These are phyloP conservation scores for Fistulinella staudtii DNA, from an alignment of 1,284 basidiomycete species.

Conservation along the genomic window DNA sequence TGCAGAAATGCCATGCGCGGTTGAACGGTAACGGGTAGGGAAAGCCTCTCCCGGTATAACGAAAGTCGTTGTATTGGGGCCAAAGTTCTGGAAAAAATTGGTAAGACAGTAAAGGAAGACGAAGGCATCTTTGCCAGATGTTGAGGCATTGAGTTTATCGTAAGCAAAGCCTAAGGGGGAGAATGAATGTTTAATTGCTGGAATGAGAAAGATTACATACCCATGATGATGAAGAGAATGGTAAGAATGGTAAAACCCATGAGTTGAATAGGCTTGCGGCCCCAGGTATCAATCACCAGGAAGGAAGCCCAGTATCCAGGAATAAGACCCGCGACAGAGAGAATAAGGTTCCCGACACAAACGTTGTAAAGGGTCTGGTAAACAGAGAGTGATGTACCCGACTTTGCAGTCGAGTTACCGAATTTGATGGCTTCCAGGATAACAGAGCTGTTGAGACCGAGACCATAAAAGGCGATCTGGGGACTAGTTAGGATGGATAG, in stretches of 20 bases:
- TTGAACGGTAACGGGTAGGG: conserved; percentile 68
- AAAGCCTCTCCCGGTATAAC: conserved; percentile 68
- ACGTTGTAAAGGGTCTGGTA: conserved; percentile 25
- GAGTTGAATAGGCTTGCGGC: conserved; percentile 49
- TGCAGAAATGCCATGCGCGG: conserved; percentile 65
- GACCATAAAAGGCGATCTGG: conserved; percentile 56
- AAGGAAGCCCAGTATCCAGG: conserved; percentile 49
- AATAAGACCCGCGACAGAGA: conserved; percentile 45
- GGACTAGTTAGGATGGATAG: conserved; percentile 12
- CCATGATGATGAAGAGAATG: conserved; percentile 46
- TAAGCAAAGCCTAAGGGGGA: conserved; percentile 45
- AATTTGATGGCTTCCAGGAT: conserved; percentile 24
- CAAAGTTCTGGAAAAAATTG: conserved; percentile 53
- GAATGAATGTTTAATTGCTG: conserved; percentile 1
- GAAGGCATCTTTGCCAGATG: conserved; percentile 42
- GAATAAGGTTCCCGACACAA: conserved; percentile 39
- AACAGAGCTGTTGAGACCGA: conserved; percentile 53
- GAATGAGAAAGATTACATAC: conserved; percentile 21
- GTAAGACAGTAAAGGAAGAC: conserved; percentile 60
- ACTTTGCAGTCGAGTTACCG: conserved; percentile 6
- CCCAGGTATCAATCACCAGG: conserved; percentile 45
- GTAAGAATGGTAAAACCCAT: conserved; percentile 58
- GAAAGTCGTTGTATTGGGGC: conserved; percentile 71
- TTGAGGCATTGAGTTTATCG: conserved; percentile 43
- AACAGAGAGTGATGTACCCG: conserved; percentile 14